These are phyloP conservation scores for Botrytis sinoallii DNA, from an alignment of 2,329 filamentous ascomycete genomes.

Conservation along the genomic window DNA sequence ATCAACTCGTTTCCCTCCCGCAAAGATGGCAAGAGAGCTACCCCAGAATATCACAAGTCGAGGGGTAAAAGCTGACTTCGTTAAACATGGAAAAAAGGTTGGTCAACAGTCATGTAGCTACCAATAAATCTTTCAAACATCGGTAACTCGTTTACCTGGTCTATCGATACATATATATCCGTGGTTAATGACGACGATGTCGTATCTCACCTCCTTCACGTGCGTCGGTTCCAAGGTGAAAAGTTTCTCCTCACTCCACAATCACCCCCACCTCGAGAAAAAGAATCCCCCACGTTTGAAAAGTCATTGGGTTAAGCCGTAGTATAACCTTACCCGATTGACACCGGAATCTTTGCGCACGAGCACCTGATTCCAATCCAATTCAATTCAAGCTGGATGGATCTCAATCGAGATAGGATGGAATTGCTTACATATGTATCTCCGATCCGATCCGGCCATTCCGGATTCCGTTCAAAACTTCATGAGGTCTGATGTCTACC, in stretches of 20 bases:
- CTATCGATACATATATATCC: neutral
- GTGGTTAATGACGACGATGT: neutral
- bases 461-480: neutral
- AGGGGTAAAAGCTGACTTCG: neutral
- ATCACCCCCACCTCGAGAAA: neutral
- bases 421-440: neutral
- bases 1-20: neutral
- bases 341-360: neutral
- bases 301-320: neutral
- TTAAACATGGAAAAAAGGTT: neutral
- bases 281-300: neutral
- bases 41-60: neutral
- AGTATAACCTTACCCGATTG: neutral
- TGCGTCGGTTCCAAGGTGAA: neutral
- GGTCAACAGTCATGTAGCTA: neutral
- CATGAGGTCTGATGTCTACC: neutral
- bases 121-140: neutral
- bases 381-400: neutral
- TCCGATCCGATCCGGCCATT: neutral
- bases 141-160: neutral
- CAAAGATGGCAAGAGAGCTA: neutral
- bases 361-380: neutral
- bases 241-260: neutral
- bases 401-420: neutral
- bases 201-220: neutral